Percentiles rank a stretch among this genome's conserved stretches.
Evolutionary conservation across 2,329 filamentous ascomycete genomes (phyloP).

Genomic region (Leptographium procerum): DNA sequence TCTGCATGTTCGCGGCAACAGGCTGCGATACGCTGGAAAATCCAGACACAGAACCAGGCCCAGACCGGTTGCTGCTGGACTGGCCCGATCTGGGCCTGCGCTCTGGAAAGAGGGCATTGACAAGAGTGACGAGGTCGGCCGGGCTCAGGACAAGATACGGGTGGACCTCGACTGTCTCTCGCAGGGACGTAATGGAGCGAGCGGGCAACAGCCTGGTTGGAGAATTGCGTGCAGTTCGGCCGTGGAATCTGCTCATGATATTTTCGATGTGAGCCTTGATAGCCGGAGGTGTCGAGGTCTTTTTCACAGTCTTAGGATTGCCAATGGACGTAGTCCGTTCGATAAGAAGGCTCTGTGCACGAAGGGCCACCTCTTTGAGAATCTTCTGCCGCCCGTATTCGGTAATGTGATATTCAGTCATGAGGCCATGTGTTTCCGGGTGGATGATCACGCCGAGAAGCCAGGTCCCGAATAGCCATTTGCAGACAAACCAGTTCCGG

Average conservation of each 20-base stretch:
- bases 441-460: slow-evolving; percentile 74
- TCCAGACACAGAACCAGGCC: slow-evolving; percentile 55
- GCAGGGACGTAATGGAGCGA: slow-evolving; percentile 58
- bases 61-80: slow-evolving; percentile 52
- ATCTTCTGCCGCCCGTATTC: slow-evolving; percentile 81
- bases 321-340: slow-evolving; percentile 43
- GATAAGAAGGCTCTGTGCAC: slow-evolving; percentile 67
- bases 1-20: slow-evolving; percentile 48
- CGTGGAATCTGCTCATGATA: slow-evolving; percentile 54
- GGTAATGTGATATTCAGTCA: slow-evolving; percentile 85
- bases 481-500: slow-evolving; percentile 72
- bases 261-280: slow-evolving; percentile 61
- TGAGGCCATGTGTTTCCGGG: slow-evolving; percentile 69
- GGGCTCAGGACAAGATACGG: slow-evolving; percentile 72
- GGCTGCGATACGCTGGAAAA: slow-evolving; percentile 57
- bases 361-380: slow-evolving; percentile 66
- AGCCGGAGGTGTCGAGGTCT: slow-evolving; percentile 49
- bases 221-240: slow-evolving; percentile 35
- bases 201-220: slow-evolving; percentile 55
- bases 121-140: slow-evolving; percentile 65
- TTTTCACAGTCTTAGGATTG: slow-evolving; percentile 15
- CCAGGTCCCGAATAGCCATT: slow-evolving; percentile 88
- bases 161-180: slow-evolving; percentile 68
- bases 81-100: slow-evolving; percentile 51
- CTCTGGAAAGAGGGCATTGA: slow-evolving; percentile 77